Evolutionary conservation across 164 flowering plant genomes (phyloP).

Genomic region (Berberis thunbergii): DNA sequence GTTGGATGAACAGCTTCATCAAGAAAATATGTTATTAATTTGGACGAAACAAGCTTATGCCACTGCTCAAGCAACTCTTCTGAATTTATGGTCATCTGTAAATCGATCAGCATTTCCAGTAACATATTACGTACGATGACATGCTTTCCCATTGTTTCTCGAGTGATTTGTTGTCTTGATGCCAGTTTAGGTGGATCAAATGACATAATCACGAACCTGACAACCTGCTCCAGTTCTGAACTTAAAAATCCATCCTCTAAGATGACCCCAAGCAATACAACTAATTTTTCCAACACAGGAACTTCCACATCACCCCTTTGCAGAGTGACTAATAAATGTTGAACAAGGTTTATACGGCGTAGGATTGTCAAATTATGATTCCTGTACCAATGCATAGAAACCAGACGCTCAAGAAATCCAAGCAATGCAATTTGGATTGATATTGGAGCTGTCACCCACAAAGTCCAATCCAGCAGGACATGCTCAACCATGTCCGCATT

Average conservation of each 20-base stretch:
- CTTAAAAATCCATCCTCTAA: conserved; percentile 90
- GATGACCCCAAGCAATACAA: conserved; percentile 88
- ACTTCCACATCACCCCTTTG: conserved; percentile 99
- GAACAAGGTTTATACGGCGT: conserved; percentile 90
- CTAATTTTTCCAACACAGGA: conserved; percentile 89
- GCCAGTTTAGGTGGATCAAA: conserved; percentile 87
- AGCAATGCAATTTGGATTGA: conserved; percentile 83
- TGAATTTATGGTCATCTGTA: conserved; percentile 78
- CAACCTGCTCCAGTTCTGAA: conserved; percentile 92
- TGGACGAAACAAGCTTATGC: conserved; percentile 95
- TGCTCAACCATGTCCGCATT: conserved; percentile 99
- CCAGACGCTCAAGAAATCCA: conserved; percentile 92
- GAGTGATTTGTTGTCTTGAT: conserved; percentile 38
- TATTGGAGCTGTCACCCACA: conserved; percentile 89
- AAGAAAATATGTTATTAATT: conserved; percentile 87
- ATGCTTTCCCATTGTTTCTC: conserved; percentile 98
- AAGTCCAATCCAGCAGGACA: conserved; percentile 96
- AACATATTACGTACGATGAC: conserved; percentile 96
- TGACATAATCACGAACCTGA: conserved; percentile 93
- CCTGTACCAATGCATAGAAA: conserved; percentile 98
- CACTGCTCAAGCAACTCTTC: conserved; percentile 95
- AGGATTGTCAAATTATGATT: conserved; percentile 90
- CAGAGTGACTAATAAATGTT: conserved; percentile 85
- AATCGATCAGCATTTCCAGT: conserved; percentile 96
- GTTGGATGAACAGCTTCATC: conserved; percentile 99